Evolutionary conservation across 192 early-diverging fungal species (phyloP), one percentile per base, ranked within the genome.

Genomic region (Umbelopsis ramanniana): DNA sequence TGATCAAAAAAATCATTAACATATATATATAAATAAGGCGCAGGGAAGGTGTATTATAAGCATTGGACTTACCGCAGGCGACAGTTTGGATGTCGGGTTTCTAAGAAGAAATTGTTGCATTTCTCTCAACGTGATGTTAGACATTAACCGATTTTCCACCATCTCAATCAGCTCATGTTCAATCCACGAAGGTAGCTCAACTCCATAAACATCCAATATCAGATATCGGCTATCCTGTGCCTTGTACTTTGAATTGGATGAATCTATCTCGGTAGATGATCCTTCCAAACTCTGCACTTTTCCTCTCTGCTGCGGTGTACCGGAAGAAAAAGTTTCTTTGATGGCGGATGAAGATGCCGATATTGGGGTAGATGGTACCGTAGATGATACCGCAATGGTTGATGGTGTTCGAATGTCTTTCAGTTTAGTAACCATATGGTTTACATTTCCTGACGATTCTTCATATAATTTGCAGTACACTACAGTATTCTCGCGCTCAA

Each of bases 201-300:
- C 76, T 14, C 93, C 93, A 70, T 83, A 90, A 2, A 95, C 92
- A 52, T 92, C 85, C 7, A 95, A 74, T 6, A 88, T 80, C 10
- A 93, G 69, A 67, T 84, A 80, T 29, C 84, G 71, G 0, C 76
- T 78, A 38, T 86, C 80, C n/a, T 74, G 70, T 4, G 52, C 45
- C 11, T 63, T 52, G 9, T 40, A 22, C 71, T 80, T 70, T 2
- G 21, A 22, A 21, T 3, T 26, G 3, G 66, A 19, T 23, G 48
- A 17, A 33, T 66, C 46, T 19, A 22, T 40, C 50, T 50, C 48
- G 19, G 63, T 26, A 15, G 60, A 40, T 26, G 63, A n/a, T 5
- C 63, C 21, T 19, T 63, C 57, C 19, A 19, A 6, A 12, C 14
- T 14, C 37, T 63, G 57, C 15, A 14, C 3, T 8, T 15, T 29